Evolutionary conservation across 1,139 yeast species (phyloP).

Genomic region (Meyerozyma athensensis): DNA sequence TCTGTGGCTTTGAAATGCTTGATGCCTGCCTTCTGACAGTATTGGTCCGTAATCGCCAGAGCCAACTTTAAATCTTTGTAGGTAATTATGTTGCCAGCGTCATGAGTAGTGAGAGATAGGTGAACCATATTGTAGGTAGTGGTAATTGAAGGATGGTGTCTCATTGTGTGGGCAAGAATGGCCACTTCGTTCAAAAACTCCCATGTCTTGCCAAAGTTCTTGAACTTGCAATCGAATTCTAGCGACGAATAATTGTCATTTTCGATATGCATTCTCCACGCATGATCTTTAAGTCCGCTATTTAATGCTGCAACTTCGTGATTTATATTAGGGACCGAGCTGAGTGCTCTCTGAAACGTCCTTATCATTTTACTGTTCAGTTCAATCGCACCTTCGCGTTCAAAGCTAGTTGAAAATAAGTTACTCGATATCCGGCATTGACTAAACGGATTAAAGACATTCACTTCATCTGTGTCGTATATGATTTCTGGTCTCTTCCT

Average conservation of each 20-base stretch:
- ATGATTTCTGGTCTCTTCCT: constrained; percentile 41
- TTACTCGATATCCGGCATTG: neutral
- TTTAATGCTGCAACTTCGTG: neutral
- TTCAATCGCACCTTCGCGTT: no score
- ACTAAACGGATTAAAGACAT: neutral
- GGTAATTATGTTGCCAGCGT: constrained; percentile 49
- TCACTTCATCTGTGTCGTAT: neutral
- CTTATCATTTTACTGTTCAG: neutral
- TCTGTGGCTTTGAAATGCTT: neutral
- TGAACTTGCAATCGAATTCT: constrained; percentile 35
- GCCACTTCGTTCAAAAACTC: constrained; percentile 59
- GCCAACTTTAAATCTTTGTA: constrained; percentile 61
- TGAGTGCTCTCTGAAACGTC: neutral
- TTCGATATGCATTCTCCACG: neutral
- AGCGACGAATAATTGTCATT: constrained; percentile 6
- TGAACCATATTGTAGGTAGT: constrained; percentile 61
- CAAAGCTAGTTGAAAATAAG: no score
- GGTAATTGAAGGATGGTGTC: constrained; percentile 71
- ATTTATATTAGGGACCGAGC: neutral
- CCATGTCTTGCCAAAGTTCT: constrained; percentile 60
- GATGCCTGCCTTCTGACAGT: neutral
- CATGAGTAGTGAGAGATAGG: constrained; percentile 65
- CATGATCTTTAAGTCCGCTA: neutral
- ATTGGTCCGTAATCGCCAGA: constrained; percentile 27
- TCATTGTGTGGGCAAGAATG: constrained; percentile 51